Evolutionary conservation across 805 yeast species (phyloP), one percentile per base, ranked within the genome.

Genomic region (Martiniozyma abietophila): DNA sequence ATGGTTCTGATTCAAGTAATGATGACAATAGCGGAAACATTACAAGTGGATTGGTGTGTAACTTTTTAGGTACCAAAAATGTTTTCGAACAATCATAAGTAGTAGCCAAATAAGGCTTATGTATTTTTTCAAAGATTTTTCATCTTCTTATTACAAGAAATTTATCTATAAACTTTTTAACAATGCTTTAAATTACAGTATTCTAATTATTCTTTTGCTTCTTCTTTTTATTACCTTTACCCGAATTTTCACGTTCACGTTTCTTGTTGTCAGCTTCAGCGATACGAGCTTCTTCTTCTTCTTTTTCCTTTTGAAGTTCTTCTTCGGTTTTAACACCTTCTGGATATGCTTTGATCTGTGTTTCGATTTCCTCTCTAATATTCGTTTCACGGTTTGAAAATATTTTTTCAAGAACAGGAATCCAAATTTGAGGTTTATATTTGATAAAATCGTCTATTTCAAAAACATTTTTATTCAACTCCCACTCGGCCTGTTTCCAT

Each of bases 401-500:
- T 1, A 80, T 83, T 32, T 62, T 51, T 34, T 59, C 57, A 45
- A 82, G 58, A 0, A 76, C 85, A 9, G 65, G 65, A 1, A 75
- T 75, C 96, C 97, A 89, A 2, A 73, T 64, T 15, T 60, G 61
- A 45, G 77, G 81, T 30, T 68, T 71, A 20, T 69, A 61, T 1
- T 72, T 65, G 18, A 70, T 70, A 46, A 86, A 79, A 50, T 81
- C 88, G 27, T 64, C 69, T 23, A 83, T 36, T 21, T 69, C 69
- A 50, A 89, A 79, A 5, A 77, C 86, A 41, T 76, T 74, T 41
- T 71, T 71, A 1, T 72, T 77, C 29, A 89, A 57, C 25, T 71
- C 74, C 96, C 96, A 92, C 29, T 80, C 80, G 3, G 84, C 84
- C 56, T 94, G 98, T 36, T 70, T 65, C 8, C 62, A 53, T 50